Evolutionary conservation across 2,329 filamentous ascomycete genomes (phyloP).

Genomic region (Stemphylium lycopersici): DNA sequence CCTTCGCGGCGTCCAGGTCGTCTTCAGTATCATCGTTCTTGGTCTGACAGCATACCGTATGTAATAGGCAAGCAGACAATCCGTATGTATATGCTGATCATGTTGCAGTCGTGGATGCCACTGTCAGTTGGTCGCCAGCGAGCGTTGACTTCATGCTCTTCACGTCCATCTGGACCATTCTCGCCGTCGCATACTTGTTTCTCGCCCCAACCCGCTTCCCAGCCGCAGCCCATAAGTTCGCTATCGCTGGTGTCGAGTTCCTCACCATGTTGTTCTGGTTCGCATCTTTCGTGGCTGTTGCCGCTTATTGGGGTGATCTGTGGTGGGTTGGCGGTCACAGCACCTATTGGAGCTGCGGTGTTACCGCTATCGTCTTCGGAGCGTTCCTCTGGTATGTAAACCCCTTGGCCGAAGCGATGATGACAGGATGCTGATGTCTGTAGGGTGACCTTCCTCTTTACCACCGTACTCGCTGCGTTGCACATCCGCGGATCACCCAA

Average conservation of each 20-base stretch:
- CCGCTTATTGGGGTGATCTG: constrained; percentile 65
- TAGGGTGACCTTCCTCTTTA: constrained; percentile 60
- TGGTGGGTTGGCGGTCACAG: constrained; percentile 55
- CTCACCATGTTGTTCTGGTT: constrained; percentile 92
- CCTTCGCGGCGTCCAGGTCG: constrained; percentile 69
- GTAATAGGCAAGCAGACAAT: constrained; percentile 31
- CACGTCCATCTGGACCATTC: constrained; percentile 73
- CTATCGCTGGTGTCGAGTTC: constrained; percentile 71
- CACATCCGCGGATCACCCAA: constrained; percentile 53
- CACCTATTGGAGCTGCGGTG: constrained; percentile 61
- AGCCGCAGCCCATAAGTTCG: constrained; percentile 67
- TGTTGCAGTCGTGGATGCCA: constrained; percentile 55
- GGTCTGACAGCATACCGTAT: constrained; percentile 77
- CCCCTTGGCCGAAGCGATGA: neutral
- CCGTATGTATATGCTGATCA: constrained; percentile 3
- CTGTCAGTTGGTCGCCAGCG: constrained; percentile 58
- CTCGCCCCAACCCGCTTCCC: constrained; percentile 69
- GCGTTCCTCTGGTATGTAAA: constrained; percentile 66
- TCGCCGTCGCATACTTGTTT: constrained; percentile 73
- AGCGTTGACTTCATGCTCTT: constrained; percentile 81
- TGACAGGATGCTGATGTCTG: constrained; percentile 14
- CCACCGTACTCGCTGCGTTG: constrained; percentile 56
- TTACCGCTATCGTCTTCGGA: constrained; percentile 71
- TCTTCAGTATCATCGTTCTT: constrained; percentile 77
- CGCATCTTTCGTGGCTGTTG: constrained; percentile 79